These are phyloP conservation scores for Brettanomyces custersianus DNA, from an alignment of 805 yeast genomes.

Conservation along the genomic window DNA sequence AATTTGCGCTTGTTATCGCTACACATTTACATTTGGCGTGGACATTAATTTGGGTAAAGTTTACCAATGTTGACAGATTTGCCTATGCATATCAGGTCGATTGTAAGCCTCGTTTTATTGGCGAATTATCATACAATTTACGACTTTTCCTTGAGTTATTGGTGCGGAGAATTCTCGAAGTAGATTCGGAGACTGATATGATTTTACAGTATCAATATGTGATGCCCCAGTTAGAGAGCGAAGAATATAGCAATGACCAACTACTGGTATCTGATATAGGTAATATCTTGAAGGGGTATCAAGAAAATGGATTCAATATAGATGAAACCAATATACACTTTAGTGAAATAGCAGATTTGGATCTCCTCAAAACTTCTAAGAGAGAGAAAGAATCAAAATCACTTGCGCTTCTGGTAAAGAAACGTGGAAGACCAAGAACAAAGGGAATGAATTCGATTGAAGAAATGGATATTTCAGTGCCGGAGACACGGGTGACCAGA, in stretches of 20 bases:
- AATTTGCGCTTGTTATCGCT: slow-evolving; percentile 14
- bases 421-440: too few relatives aligned
- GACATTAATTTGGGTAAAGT: slow-evolving; percentile 21
- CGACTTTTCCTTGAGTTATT: slow-evolving; percentile 11
- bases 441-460: too few relatives aligned
- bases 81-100: slow-evolving; percentile 18
- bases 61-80: slow-evolving; percentile 9
- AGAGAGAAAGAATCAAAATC: too few relatives aligned
- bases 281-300: slow-evolving; percentile 14
- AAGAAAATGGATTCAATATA: slow-evolving; percentile 14
- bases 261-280: slow-evolving; percentile 10
- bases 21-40: slow-evolving; percentile 13
- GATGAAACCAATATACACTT: background rate
- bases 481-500: too few relatives aligned
- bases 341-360: too few relatives aligned
- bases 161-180: slow-evolving; percentile 10
- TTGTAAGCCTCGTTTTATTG: slow-evolving; percentile 11
- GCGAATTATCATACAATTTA: slow-evolving; percentile 10
- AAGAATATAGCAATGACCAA: slow-evolving; percentile 10
- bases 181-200: slow-evolving; percentile 9
- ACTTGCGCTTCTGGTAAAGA: too few relatives aligned
- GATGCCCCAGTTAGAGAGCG: slow-evolving; percentile 19
- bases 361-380: too few relatives aligned
- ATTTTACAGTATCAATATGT: slow-evolving; percentile 9
- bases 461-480: too few relatives aligned